Evolutionary conservation across 2,329 filamentous ascomycete genomes (phyloP).

Genomic region (Trichophyton mentagrophytes): DNA sequence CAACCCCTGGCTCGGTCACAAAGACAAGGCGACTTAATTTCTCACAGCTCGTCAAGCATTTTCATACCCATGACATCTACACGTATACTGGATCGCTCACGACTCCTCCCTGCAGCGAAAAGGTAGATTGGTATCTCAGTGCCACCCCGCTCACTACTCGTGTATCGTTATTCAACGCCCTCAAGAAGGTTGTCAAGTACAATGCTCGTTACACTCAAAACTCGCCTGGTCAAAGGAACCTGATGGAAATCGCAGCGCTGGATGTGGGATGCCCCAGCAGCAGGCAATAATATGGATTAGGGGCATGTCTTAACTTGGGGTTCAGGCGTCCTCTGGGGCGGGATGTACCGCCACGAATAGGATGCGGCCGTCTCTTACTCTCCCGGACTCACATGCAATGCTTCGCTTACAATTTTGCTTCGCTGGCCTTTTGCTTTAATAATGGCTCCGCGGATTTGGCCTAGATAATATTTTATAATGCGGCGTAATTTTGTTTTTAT

Average conservation of each 20-base stretch:
- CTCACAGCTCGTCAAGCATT: neutral
- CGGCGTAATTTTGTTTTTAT: too few species aligned
- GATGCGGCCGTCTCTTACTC: too few species aligned
- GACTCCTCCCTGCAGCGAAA: conserved; percentile 50
- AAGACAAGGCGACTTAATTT: neutral
- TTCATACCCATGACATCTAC: neutral
- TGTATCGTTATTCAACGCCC: conserved; percentile 36
- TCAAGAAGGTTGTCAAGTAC: conserved; percentile 35
- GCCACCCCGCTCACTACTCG: conserved; percentile 35
- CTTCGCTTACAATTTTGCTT: too few species aligned
- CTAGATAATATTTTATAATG: too few species aligned
- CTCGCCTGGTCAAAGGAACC: neutral
- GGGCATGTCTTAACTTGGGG: too few species aligned
- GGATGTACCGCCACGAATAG: too few species aligned
- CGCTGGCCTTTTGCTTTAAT: too few species aligned
- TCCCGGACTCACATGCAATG: too few species aligned
- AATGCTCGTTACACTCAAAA: conserved; percentile 13
- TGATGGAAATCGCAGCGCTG: neutral
- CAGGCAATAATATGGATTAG: neutral
- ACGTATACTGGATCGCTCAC: conserved; percentile 48
- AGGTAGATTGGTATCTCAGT: conserved; percentile 41
- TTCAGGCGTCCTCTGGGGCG: too few species aligned
- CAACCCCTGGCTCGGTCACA: neutral
- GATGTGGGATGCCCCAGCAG: neutral
- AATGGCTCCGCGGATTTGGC: too few species aligned